These are phyloP conservation scores for Epichloe sylvatica DNA, from an alignment of 2,329 filamentous ascomycete species.

Conservation along the genomic window DNA sequence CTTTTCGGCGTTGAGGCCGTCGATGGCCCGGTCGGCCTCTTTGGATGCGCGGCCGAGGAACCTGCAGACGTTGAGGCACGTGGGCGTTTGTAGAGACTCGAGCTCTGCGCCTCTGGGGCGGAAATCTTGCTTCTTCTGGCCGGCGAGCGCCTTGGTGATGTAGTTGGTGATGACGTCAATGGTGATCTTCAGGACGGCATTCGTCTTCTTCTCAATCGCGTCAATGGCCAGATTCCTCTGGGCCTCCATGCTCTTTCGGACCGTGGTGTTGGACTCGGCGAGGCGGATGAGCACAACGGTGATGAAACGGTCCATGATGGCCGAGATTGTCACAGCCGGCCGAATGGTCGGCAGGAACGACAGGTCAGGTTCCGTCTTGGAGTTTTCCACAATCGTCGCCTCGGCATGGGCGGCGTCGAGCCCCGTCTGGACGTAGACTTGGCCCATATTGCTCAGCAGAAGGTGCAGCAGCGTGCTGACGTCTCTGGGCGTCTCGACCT, in stretches of 20 bases:
- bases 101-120: constrained; percentile 69
- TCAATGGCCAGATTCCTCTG: constrained; percentile 59
- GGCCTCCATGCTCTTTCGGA: constrained; percentile 79
- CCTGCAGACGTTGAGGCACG: constrained; percentile 65
- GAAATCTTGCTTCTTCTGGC: constrained; percentile 82
- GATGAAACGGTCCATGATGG: constrained; percentile 86
- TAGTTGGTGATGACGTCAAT: constrained; percentile 61
- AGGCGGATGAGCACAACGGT: constrained; percentile 81
- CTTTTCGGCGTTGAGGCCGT: constrained; percentile 68
- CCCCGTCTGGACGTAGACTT: constrained; percentile 58
- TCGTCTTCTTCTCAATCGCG: constrained; percentile 73
- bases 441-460: constrained; percentile 74
- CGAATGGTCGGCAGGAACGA: constrained; percentile 67
- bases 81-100: constrained; percentile 72
- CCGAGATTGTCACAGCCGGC: constrained; percentile 74
- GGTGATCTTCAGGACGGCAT: constrained; percentile 41
- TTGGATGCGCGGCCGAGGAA: constrained; percentile 61
- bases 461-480: constrained; percentile 73
- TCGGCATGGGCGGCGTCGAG: constrained; percentile 58
- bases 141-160: constrained; percentile 55
- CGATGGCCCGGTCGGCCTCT: constrained; percentile 53
- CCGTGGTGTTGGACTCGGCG: constrained; percentile 77
- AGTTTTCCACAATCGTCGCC: constrained; percentile 61
- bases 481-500: constrained; percentile 84
- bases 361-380: constrained; percentile 77